Base-by-base conservation (phyloP, 441 rosid genomes). In the Pelargonium australe region DNA sequence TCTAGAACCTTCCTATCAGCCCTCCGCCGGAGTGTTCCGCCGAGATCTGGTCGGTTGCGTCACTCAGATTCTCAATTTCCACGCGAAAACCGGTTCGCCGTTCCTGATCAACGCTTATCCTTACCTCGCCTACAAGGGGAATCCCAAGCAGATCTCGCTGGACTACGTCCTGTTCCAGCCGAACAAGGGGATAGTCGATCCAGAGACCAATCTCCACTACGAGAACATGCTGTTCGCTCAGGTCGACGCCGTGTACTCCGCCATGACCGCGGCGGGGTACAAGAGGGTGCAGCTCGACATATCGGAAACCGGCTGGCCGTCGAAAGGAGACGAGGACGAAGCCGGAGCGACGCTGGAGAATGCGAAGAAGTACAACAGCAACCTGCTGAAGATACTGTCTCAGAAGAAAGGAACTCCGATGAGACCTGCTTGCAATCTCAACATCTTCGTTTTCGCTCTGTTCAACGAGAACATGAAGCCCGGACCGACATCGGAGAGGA, bases 231-330 rank as follows among this genome's bases (percentile, higher is more conserved):
- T 51, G 5, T 51, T 51, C 58, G 17, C 99, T 96, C 0, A 79
- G 68, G 2, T 51, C 58, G 58, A 51, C 58, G 58, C 58, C 16
- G 58, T 51, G 17, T 51, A 51, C 58, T 13, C 58, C 16, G 58
- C 58, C 16, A 51, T 51, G 58, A 51, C 58, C 58, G 1, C 16
- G 58, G 19, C 58, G 7, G 58, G 58, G 19, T 51, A 12, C 58
- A 51, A 51, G 58, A 51, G 1, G 16, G 58, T 51, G 16, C 58
- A 4, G 17, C 58, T n/a, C 16, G 7, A n/a, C 92, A 92, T 92
- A 13, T 92, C 98, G 0, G 99, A 95, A 80, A 92, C 98, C 6
- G 99, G 99, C 23, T 95, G 99, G 99, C 98, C 99, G 0, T 84
- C 95, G 8, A 92, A 95, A 85, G 97, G 96, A 4, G 87, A 96